Conservation (phyloP, 2,329 filamentous ascomycete genomes). For the Phaeosphaeria sp. region DNA sequence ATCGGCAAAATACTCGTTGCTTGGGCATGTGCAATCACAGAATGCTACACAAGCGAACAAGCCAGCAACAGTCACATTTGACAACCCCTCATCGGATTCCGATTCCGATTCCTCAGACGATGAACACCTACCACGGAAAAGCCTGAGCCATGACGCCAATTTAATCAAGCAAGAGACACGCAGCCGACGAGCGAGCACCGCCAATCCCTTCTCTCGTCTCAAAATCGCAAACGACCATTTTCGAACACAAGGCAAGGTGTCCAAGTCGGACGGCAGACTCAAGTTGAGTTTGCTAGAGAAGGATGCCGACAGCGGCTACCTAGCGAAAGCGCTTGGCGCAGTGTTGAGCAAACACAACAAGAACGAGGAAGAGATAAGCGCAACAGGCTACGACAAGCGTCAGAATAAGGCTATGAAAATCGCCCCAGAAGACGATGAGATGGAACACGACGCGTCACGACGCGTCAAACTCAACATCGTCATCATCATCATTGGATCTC, state of each 20-base stretch:
- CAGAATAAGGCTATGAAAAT: conserved; percentile 27
- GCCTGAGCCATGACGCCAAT: conserved; percentile 19
- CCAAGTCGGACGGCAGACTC: conserved; percentile 72
- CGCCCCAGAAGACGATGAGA: conserved; percentile 40
- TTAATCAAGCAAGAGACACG: conserved; percentile 10
- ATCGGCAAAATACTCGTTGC: conserved; percentile 24
- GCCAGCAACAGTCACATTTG: conserved; percentile 37
- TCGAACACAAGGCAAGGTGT: conserved; percentile 68
- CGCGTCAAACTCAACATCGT: conserved; percentile 74
- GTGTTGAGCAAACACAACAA: conserved; percentile 65
- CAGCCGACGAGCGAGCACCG: conserved; percentile 14
- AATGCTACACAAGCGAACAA: conserved; percentile 17
- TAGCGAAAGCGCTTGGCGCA: conserved; percentile 74
- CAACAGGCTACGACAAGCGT: conserved; percentile 19
- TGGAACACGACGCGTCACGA: conserved; percentile 38
- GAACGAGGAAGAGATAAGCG: conserved; percentile 40
- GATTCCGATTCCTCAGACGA: conserved; percentile 38
- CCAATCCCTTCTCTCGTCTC: conserved; percentile 59
- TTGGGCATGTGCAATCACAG: conserved; percentile 23
- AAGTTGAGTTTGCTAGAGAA: conserved; percentile 73
- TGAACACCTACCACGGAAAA: conserved; percentile 23
- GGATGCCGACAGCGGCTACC: conserved; percentile 71
- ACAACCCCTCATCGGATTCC: conserved; percentile 36
- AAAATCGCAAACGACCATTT: conserved; percentile 69
- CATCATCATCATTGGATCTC: conserved; percentile 81